A percentile compares a stretch with the other conserved stretches of the same genome.
phyloP scores from a whole-genome alignment of 2,329 filamentous ascomycete genomes.

The Trichothecium roseum region DNA sequence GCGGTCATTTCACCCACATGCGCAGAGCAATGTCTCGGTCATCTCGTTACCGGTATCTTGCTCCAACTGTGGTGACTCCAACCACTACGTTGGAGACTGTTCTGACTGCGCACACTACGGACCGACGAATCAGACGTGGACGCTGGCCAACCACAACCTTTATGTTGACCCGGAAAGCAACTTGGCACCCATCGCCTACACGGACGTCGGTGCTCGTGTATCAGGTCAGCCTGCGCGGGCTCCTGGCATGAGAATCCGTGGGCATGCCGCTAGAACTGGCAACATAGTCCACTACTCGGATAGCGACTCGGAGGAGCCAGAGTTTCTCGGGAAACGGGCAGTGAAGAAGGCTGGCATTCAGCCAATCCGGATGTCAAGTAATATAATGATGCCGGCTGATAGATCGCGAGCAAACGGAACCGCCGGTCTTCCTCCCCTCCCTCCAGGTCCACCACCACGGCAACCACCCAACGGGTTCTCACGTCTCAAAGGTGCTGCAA shows the following conservation, averaged over 20 bases:
- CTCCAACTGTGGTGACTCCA: constrained; percentile 41
- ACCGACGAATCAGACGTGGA: constrained; percentile 37
- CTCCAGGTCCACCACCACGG: constrained; percentile 10
- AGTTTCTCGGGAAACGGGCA: constrained; percentile 26
- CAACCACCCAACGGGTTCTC: constrained; percentile 4
- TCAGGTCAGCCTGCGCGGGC: constrained; percentile 11
- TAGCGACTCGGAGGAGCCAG: constrained; percentile 33
- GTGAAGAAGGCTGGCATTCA: constrained; percentile 19
- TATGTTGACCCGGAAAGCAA: constrained; percentile 31
- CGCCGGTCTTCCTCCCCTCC: constrained; percentile 2
- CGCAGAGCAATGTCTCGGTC: constrained; percentile 34
- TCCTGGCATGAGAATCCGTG: constrained; percentile 20
- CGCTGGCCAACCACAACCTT: constrained; percentile 32
- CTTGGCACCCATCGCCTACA: background rate
- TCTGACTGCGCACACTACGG: constrained; percentile 10
- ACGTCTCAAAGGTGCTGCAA: background rate
- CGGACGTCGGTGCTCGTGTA: constrained; percentile 1
- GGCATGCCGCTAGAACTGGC: constrained; percentile 23
- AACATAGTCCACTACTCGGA: constrained; percentile 32
- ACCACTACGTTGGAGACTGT: constrained; percentile 51
- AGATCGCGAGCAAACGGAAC: constrained; percentile 3
- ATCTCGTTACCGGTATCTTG: constrained; percentile 40
- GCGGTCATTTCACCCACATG: constrained; percentile 39
- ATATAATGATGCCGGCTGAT: constrained; percentile 23
- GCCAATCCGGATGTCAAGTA: constrained; percentile 28